Evolutionary conservation across 1,139 yeast species (phyloP), one percentile per base, ranked within the genome.

Genomic region (Meyerozyma carpophila): DNA sequence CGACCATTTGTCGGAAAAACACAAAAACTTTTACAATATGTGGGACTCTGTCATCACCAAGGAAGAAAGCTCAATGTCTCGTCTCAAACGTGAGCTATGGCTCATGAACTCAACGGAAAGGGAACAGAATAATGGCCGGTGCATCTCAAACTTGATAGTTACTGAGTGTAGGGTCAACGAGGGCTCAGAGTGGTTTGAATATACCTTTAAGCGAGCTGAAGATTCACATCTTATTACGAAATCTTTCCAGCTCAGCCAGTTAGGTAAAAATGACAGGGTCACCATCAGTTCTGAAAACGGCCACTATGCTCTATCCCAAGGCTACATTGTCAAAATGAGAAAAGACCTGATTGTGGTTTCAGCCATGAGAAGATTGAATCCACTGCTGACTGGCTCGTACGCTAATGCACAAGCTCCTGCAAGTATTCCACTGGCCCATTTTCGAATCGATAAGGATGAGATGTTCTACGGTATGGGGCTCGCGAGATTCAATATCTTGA

Each of bases 231-330:
- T 34, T 8, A 9, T 10, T n/a, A 13, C 1, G 14, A 21, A 16
- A 29, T 45, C 46, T 1, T 50, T 75, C 47, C 62, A 65, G 47
- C 53, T 57, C 1, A 63, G 80, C 0, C 85, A 81, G 47, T 54
- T 84, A 2, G 42, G 67, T 0, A 69, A 67, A 37, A 65, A 69
- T 50, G 93, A 84, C 56, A 62, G 78, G 34, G 76, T 91, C 2
- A 72, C 85, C 20, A 68, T 90, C 1, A 88, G 96, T 55, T 96
- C 88, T 58, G 95, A 87, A 54, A 52, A 62, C 0, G 96, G 96
- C 1, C 90, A 84, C 59, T 82, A 83, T 60, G 86, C 89, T 0
- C 57, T 90, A 26, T 80, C 90, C 1, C 72, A 72, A 45, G 96
- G 95, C 0, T 63, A 61, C 41, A 70, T 90, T 4, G 61, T 68